A percentile compares a stretch with the other conserved stretches of the same genome.
Conservation (phyloP, 768 basidiomycete genomes). For the Boletellus emodensis region DNA sequence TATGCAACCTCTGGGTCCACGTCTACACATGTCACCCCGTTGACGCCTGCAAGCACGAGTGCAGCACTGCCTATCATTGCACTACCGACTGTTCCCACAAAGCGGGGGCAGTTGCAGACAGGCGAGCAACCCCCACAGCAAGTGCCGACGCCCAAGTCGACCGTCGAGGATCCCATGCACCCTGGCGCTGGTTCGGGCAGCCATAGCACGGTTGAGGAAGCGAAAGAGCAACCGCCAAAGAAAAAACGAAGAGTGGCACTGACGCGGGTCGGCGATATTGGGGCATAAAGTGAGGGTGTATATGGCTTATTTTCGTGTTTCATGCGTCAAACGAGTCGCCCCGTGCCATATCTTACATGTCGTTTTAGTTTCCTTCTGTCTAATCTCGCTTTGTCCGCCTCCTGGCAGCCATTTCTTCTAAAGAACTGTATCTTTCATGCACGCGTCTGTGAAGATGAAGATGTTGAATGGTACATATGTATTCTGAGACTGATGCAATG, state of each 20-base stretch:
- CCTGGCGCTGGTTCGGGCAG: slow-evolving; percentile 6
- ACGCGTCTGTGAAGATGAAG: slow-evolving; percentile 1
- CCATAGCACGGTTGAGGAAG: slow-evolving; percentile 14
- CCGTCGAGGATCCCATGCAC: slow-evolving; percentile 21
- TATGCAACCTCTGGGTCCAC: slow-evolving; percentile 16
- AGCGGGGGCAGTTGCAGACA: slow-evolving; percentile 35
- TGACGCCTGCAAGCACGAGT: slow-evolving; percentile 31
- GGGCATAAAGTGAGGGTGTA: slow-evolving; percentile 13
- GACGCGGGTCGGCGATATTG: slow-evolving; percentile 62
- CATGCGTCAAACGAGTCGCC: neutral
- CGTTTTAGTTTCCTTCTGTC: slow-evolving; percentile 12
- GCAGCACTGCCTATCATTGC: slow-evolving; percentile 32
- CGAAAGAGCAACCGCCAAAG: slow-evolving; percentile 61
- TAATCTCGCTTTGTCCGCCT: slow-evolving; percentile 12
- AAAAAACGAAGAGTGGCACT: slow-evolving; percentile 82
- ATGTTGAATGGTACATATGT: slow-evolving; percentile 17
- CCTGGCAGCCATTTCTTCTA: neutral
- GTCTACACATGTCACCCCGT: slow-evolving; percentile 17
- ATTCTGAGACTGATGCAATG: slow-evolving; percentile 22
- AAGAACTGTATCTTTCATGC: slow-evolving; percentile 2
- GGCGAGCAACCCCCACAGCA: slow-evolving; percentile 9
- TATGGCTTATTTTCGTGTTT: slow-evolving; percentile 4
- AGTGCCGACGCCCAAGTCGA: slow-evolving; percentile 28
- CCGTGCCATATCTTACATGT: slow-evolving; percentile 13
- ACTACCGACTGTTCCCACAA: slow-evolving; percentile 29